Conservation (phyloP, 768 basidiomycete genomes). For the Calocybe indica region DNA sequence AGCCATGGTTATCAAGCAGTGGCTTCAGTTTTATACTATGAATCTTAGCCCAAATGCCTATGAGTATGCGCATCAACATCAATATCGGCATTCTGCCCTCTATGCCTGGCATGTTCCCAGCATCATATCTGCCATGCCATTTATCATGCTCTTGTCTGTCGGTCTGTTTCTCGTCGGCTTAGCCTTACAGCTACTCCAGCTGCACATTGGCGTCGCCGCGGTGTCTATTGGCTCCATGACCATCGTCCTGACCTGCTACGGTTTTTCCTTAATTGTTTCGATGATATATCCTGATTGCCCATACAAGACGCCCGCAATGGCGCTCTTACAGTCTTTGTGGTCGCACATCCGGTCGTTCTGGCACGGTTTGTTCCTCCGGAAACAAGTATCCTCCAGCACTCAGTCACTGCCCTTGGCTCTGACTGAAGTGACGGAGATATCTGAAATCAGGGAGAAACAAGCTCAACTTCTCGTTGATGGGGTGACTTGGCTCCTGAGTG, state of each 20-base stretch:
- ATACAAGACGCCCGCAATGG: conserved; percentile 10
- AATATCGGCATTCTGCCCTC: conserved; percentile 12
- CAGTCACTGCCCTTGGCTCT: not conserved
- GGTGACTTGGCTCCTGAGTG: conserved; percentile 5
- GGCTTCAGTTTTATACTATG: conserved; percentile 11
- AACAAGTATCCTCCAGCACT: not conserved
- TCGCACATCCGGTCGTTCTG: not conserved
- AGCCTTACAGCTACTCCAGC: conserved; percentile 9
- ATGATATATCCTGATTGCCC: conserved; percentile 10
- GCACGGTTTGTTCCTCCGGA: not conserved
- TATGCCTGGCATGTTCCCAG: conserved; percentile 13
- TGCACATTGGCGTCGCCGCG: conserved; percentile 7
- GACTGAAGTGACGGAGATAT: conserved; percentile 4
- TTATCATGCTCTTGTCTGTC: conserved; percentile 16
- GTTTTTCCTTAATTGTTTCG: conserved; percentile 7
- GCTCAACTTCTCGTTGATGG: conserved; percentile 3
- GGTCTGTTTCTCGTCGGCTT: conserved; percentile 13
- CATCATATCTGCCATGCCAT: conserved; percentile 14
- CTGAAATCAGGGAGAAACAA: conserved; percentile 6
- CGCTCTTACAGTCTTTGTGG: conserved; percentile 4
- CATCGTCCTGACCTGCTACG: conserved; percentile 7
- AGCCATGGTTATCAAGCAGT: conserved; percentile 16
- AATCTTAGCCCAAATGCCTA: conserved; percentile 10
- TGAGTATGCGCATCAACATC: conserved; percentile 12
- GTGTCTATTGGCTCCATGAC: conserved; percentile 6